Evolutionary conservation across 371 early-diverging fungal genomes (phyloP), one percentile per base, ranked within the genome.

Genomic region (Syncephalastrum monosporum): DNA sequence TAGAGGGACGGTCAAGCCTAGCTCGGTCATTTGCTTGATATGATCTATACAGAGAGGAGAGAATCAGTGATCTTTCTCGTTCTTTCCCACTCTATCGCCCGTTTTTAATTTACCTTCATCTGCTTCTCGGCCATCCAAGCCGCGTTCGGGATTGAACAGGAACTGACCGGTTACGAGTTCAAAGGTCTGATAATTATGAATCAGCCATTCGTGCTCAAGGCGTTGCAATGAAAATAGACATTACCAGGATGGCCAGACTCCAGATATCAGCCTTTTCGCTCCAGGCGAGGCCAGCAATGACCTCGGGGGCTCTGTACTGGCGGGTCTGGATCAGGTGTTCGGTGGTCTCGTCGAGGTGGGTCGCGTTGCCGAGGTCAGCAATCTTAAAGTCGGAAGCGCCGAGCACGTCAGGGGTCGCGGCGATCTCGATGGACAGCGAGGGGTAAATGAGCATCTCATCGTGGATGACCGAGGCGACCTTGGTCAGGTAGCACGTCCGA

Each of bases 261-360:
- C 99, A 97, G 47, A 97, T 88, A 71, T 99, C 99, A 5, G 96
- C 91, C 45, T 87, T 82, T 19, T 86, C 74, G 44, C 91, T 90
- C 90, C 97, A 99, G 42, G 84, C 84, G 41, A 88, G 84, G 8
- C 99, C 99, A 3, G 98, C 80, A 59, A 98, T 95, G n/a, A 96
- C 98, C 70, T 99, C 99, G 8, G 99, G 99, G 15, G 94, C 88
- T 52, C 99, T 89, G 64, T 99, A 99, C 71, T 97, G 98, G 54
- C 99, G 86, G 43, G 99, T 98, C 69, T 97, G 98, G 59, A 99
- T 97, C 61, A 97, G 94, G 60, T 91, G 90, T 0, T 95, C 94
- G 59, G 94, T 94, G 61, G 95, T 95, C 41, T 94, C 89, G 64
- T 96, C 84, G 13, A 86, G 85, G 93, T 95, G 96, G 63, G 95